Conservation (phyloP, 441 rosid genomes). For the Corymbia citriodora region DNA sequence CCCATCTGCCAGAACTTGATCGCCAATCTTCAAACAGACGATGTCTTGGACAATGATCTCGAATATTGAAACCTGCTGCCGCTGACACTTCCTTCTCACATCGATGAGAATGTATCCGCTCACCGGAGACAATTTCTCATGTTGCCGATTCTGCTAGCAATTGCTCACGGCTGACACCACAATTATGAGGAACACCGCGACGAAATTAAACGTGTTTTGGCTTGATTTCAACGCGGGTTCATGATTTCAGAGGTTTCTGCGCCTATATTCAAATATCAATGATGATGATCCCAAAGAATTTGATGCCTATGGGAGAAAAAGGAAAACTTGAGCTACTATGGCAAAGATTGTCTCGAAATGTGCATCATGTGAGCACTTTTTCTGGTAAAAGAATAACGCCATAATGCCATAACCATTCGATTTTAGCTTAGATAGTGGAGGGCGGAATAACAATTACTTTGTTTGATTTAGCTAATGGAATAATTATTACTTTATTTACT, state of each 20-base stretch:
- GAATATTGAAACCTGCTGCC: too few species aligned
- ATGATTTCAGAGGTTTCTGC: not conserved
- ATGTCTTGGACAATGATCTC: too few species aligned
- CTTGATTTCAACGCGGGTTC: not conserved
- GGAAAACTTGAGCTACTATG: not conserved
- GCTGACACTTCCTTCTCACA: too few species aligned
- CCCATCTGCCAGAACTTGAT: too few species aligned
- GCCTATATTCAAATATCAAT: not conserved
- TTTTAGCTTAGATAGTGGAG: not conserved
- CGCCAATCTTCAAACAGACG: too few species aligned
- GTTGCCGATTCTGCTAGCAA: too few species aligned
- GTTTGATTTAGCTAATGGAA: not conserved
- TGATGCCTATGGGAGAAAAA: not conserved
- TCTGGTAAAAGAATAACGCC: not conserved
- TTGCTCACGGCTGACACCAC: too few species aligned
- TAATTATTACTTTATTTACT: not conserved
- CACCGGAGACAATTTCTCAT: too few species aligned
- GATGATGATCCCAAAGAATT: not conserved
- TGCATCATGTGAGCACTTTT: too few species aligned
- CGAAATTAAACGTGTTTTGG: not conserved
- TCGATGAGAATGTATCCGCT: too few species aligned
- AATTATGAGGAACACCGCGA: too few species aligned
- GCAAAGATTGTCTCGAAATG: not conserved
- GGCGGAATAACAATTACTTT: not conserved
- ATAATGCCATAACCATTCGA: not conserved